Evolutionary conservation across 1,284 basidiomycete species (phyloP), one percentile per base, ranked within the genome.

Genomic region (Boletellus deceptivus): DNA sequence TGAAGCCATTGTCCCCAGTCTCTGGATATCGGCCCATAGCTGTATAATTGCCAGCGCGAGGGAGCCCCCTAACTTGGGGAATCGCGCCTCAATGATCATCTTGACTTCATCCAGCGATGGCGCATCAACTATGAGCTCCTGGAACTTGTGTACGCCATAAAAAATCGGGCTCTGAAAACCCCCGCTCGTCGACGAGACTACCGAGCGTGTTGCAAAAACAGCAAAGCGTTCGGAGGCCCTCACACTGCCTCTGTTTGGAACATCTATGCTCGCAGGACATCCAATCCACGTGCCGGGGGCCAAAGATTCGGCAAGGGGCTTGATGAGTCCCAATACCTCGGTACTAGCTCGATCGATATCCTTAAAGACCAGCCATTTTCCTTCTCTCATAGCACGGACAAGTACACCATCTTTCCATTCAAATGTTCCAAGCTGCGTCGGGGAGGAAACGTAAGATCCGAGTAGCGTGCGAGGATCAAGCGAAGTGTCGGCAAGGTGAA

Each of bases 351-450:
- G 79, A 70, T 99, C 97, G 43, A 99, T 85, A 63, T 98, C 93
- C 65, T 97, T 89, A 40, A 99, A 81, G 3, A 99, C 84, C 3
- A 99, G 77, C 96, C 97, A 99, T 64, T 86, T 85, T 13, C 97
- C 97, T 58, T 91, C 85, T 38, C 85, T 81, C 75, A 99, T 89
- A 0, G 96, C 91, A 42, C 91, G 89, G 6, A 96, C 86, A 41
- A 99, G 76, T 0, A 95, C 89, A 11, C 97, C 97, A 59, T 99
- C 95, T 67, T 91, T 91, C 90, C 95, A 99, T 63, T 96, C 92
- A 60, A 99, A 99, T 0, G 86, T 86, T 10, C 97, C 97, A 0
- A 93, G 88, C 36, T 83, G 81, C 1, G 82, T 86, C 0, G 89
- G 77, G 0, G 95, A 98, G 1, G 96, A 97, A 3, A 93, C 77